Conservation (phyloP, 495 filamentous ascomycete species). For the Penicillium steckii region DNA sequence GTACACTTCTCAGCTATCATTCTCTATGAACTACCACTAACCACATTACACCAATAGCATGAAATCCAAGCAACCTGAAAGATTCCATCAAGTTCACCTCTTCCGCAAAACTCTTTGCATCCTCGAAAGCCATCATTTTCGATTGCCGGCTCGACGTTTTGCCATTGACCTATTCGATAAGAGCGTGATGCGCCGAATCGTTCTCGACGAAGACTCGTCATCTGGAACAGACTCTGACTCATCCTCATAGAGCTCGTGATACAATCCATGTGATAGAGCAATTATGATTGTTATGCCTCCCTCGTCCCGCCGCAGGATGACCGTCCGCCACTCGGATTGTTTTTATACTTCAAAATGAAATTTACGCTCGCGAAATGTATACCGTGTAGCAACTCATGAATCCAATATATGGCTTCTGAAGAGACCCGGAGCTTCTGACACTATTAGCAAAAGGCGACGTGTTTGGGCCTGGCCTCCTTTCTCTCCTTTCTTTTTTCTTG, state of each 20-base stretch:
- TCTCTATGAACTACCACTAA: conserved; percentile 8
- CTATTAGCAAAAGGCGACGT: background rate
- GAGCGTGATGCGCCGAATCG: conserved; percentile 75
- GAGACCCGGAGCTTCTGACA: background rate
- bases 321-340: background rate
- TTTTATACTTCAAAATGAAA: background rate
- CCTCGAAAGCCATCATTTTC: conserved; percentile 88
- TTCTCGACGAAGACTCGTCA: conserved; percentile 60
- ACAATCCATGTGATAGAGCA: conserved; percentile 5
- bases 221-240: conserved; percentile 41
- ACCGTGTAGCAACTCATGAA: background rate
- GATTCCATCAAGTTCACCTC: conserved; percentile 71
- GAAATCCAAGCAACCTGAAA: conserved; percentile 63
- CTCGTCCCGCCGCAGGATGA: background rate
- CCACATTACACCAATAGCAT: conserved; percentile 41
- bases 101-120: conserved; percentile 82
- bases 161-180: conserved; percentile 94
- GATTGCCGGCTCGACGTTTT: conserved; percentile 78
- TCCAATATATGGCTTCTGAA: conserved; percentile 3
- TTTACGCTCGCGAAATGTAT: background rate
- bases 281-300: background rate
- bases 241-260: conserved; percentile 25
- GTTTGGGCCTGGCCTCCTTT: conserved; percentile 2
- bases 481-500: conserved; percentile 2
- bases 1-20: conserved; percentile 27